Evolutionary conservation across 352 stramenopile genomes (phyloP), one percentile per base, ranked within the genome.

Genomic region (Globisporangium alternatum): DNA sequence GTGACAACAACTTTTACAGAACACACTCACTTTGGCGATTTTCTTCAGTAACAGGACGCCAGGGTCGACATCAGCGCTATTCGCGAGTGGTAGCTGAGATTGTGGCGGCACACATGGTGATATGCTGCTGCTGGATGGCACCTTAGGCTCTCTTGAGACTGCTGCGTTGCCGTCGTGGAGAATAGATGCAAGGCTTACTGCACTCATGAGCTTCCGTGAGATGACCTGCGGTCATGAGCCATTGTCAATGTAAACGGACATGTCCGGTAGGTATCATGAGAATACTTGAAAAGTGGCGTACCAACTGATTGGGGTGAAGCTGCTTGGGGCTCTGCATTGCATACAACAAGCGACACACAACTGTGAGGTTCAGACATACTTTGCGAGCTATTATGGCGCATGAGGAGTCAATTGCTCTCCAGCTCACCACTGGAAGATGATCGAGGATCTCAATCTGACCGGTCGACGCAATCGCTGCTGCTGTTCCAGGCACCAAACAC

Each of bases 341-440:
- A 10, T 9, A 37, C 31, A 9, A 37, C 31, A 37, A 37, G 8
- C 31, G 31, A 37, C 31, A 37, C 6, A 25, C 5, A 9, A 25
- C 5, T 35, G 49, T 56, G 6, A 56, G 31, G 49, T 13, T 9
- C n/a, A 31, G 31, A 28, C 17, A 12, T 19, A 22, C 19, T 22
- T 28, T 28, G 25, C 25, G 25, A 28, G 25, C 25, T 28, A 28
- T 28, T 28, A 28, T 28, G 31, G 8, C 8, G n/a, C 28, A 2
- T 17, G 5, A 21, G 48, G 13, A 21, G 15, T 41, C 13, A 17
- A 13, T 15, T 47, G 12, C 15, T n/a, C 22, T 62, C 56, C 22
- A 82, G 69, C 49, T 30, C 17, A 82, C 74, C 49, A 31, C 44
- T 64, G 74, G 74, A 0, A 82, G 59, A 15, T 19, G 64, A 1